Percentiles rank a stretch among this genome's conserved stretches.
phyloP scores from a whole-genome alignment of 768 basidiomycete species.

The Lactifluus pinguis region DNA sequence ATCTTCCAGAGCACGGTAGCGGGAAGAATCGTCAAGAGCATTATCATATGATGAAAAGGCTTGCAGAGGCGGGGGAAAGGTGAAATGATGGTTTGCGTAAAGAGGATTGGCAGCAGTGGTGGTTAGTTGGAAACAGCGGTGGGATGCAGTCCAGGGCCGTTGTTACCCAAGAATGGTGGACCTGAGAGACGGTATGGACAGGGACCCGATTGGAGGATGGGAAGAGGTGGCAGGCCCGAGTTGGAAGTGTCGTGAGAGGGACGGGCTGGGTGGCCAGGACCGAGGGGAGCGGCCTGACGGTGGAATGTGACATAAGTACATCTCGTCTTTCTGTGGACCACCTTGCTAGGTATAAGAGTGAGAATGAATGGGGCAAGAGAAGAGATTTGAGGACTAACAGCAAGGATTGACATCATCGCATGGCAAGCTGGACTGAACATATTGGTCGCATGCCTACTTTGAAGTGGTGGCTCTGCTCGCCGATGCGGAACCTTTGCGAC shows the following conservation, averaged over 20 bases:
- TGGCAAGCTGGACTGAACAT: slow-evolving; percentile 62
- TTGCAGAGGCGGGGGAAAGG: slow-evolving; percentile 7
- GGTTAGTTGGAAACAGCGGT: background rate
- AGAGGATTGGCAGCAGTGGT: background rate
- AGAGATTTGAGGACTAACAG: slow-evolving; percentile 35
- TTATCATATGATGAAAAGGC: slow-evolving; percentile 9
- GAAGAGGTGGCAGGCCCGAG: background rate
- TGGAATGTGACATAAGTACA: slow-evolving; percentile 81
- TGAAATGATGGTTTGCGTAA: slow-evolving; percentile 17
- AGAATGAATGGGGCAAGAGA: slow-evolving; percentile 1
- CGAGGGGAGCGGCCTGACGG: slow-evolving; percentile 69
- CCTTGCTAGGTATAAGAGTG: slow-evolving; percentile 43
- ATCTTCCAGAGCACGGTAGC: slow-evolving; percentile 42
- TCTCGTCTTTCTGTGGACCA: slow-evolving; percentile 60
- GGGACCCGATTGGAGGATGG: slow-evolving; percentile 5
- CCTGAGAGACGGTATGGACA: slow-evolving; percentile 15
- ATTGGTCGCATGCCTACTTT: slow-evolving; percentile 81
- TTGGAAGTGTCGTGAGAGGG: slow-evolving; percentile 3
- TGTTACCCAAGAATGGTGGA: slow-evolving; percentile 4
- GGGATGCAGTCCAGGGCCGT: background rate
- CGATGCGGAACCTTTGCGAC: slow-evolving; percentile 60
- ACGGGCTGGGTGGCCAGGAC: slow-evolving; percentile 52
- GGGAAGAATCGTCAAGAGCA: slow-evolving; percentile 34
- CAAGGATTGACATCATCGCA: slow-evolving; percentile 79
- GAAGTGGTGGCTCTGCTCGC: slow-evolving; percentile 67